Conservation (phyloP, 371 early-diverging fungal genomes). For the Phascolomyces articulosus region DNA sequence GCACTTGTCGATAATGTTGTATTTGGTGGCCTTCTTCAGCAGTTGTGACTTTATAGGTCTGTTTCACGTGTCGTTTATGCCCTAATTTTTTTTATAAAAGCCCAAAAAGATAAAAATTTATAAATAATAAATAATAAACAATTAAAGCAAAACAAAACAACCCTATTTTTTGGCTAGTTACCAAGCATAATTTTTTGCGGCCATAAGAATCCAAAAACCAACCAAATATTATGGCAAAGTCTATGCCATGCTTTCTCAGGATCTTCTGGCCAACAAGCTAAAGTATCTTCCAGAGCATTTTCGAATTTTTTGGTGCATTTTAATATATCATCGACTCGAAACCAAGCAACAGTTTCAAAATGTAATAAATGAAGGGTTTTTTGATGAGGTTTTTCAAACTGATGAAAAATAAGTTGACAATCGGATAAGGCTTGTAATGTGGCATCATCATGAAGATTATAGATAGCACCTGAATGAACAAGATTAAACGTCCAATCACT, state of each 20-base stretch:
- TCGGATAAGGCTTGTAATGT: conserved; percentile 38
- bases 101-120: background rate
- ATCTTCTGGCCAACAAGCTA: conserved; percentile 20
- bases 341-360: conserved; percentile 36
- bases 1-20: conserved; percentile 13
- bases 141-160: background rate
- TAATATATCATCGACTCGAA: conserved; percentile 34
- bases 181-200: conserved; percentile 41
- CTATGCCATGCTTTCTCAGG: conserved; percentile 26
- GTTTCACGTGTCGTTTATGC: conserved; percentile 21
- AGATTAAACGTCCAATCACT: conserved; percentile 37
- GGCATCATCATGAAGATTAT: conserved; percentile 33
- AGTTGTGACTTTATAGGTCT: conserved; percentile 10
- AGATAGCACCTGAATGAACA: conserved; percentile 29
- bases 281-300: conserved; percentile 20
- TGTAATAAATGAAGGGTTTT: conserved; percentile 31
- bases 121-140: too few relatives aligned
- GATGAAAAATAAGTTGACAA: conserved; percentile 35
- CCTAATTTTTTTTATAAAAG: conserved; percentile 15
- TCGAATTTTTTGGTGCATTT: conserved; percentile 33
- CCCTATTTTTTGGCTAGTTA: background rate
- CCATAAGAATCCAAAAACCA: conserved; percentile 50
- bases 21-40: background rate
- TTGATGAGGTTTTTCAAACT: conserved; percentile 7
- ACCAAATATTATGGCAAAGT: conserved; percentile 29